Conservation (phyloP, 1,139 yeast species). For the Pichia sp. region DNA sequence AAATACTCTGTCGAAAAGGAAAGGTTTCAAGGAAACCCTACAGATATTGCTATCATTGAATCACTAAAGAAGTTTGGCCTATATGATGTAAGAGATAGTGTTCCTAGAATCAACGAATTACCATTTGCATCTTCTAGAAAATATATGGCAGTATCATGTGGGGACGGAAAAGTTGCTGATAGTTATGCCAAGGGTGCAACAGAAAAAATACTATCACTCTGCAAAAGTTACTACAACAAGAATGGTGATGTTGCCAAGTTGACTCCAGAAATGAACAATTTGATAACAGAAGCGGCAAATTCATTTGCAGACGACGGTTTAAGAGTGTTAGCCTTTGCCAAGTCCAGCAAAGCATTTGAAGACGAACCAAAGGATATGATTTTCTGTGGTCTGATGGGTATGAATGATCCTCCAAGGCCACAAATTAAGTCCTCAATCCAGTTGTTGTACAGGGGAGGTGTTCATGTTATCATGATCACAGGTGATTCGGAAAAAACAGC, state of each 20-base stretch:
- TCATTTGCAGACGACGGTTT: slow-evolving; percentile 76
- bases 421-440: slow-evolving; percentile 71
- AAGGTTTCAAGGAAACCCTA: slow-evolving; percentile 82
- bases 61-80: slow-evolving; percentile 65
- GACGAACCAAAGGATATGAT: slow-evolving; percentile 52
- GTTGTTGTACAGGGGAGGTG: slow-evolving; percentile 81
- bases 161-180: slow-evolving; percentile 46
- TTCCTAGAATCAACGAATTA: slow-evolving; percentile 59
- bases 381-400: slow-evolving; percentile 83
- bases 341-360: slow-evolving; percentile 39
- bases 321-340: slow-evolving; percentile 80
- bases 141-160: slow-evolving; percentile 79
- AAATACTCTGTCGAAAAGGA: slow-evolving; percentile 64
- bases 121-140: slow-evolving; percentile 85
- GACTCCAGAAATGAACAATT: slow-evolving; percentile 44
- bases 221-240: slow-evolving; percentile 54
- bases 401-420: slow-evolving; percentile 96
- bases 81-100: slow-evolving; percentile 61
- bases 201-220: slow-evolving; percentile 64
- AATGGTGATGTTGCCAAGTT: slow-evolving; percentile 52
- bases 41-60: slow-evolving; percentile 86
- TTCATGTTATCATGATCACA: slow-evolving; percentile 93
- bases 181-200: slow-evolving; percentile 85
- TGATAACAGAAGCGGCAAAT: slow-evolving; percentile 53
- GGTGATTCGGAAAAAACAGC: slow-evolving; percentile 98